phyloP scores from a whole-genome alignment of 371 early-diverging fungal species.

The Fennellomyces sp. region DNA sequence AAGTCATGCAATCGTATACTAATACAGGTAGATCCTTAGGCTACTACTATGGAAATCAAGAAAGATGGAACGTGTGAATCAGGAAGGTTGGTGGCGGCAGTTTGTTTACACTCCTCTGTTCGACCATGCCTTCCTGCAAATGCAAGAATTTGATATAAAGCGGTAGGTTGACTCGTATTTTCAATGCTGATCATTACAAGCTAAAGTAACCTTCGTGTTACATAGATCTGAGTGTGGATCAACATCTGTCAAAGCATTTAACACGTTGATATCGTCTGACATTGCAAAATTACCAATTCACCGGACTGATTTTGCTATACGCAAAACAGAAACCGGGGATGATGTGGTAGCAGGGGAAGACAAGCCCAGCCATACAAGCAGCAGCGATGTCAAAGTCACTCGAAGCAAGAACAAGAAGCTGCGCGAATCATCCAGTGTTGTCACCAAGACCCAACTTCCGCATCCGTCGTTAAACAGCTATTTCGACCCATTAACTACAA shows the following conservation, averaged over 20 bases:
- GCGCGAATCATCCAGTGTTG: neutral
- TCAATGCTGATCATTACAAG: neutral
- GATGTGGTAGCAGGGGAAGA: neutral
- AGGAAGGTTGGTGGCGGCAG: neutral
- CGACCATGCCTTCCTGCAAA: neutral
- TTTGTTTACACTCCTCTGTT: neutral
- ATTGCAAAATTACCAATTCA: neutral
- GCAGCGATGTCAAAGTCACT: neutral
- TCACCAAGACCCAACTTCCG: neutral
- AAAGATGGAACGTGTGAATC: neutral
- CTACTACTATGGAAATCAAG: neutral
- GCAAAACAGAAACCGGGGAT: neutral
- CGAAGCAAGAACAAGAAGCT: neutral
- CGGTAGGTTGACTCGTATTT: neutral
- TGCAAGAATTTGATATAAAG: neutral
- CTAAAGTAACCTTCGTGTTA: neutral
- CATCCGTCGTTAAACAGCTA: constrained; percentile 8
- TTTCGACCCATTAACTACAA: constrained; percentile 8
- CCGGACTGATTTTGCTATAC: neutral
- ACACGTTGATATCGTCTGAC: neutral
- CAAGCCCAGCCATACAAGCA: neutral
- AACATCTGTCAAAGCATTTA: neutral
- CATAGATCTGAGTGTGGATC: neutral
- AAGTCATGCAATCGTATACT: neutral
- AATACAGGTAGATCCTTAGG: too few relatives aligned